phyloP scores from a whole-genome alignment of 805 yeast genomes.

The Candida nemodendra region DNA sequence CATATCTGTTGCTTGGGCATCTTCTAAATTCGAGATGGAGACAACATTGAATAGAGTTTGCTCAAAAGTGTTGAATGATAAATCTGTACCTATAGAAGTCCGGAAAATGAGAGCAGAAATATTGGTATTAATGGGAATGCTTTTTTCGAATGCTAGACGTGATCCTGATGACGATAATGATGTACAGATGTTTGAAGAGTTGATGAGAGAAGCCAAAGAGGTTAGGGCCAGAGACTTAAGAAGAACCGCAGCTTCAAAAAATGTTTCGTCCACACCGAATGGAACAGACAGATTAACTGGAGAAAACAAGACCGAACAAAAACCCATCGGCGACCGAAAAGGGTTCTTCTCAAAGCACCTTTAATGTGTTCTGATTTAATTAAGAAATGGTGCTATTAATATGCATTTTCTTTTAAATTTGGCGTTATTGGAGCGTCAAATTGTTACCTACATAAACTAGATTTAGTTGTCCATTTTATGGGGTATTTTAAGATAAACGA shows the following conservation, averaged over 20 bases:
- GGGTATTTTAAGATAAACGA: too few species aligned
- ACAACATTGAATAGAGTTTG: slow-evolving; percentile 71
- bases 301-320: slow-evolving; percentile 5
- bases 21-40: slow-evolving; percentile 75
- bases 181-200: slow-evolving; percentile 72
- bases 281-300: neutral
- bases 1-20: slow-evolving; percentile 82
- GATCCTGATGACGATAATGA: slow-evolving; percentile 71
- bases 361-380: too few species aligned
- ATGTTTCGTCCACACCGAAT: slow-evolving; percentile 5
- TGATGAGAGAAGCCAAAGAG: slow-evolving; percentile 34
- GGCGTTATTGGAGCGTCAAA: too few species aligned
- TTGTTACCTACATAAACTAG: too few species aligned
- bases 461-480: too few species aligned
- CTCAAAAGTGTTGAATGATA: slow-evolving; percentile 60
- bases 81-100: slow-evolving; percentile 43
- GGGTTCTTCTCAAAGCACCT: slow-evolving; percentile 15
- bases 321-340: slow-evolving; percentile 5
- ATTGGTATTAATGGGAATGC: slow-evolving; percentile 58
- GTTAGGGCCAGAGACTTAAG: slow-evolving; percentile 30
- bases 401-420: too few species aligned
- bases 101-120: slow-evolving; percentile 63
- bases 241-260: slow-evolving; percentile 16
- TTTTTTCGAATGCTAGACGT: slow-evolving; percentile 57
- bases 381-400: too few species aligned